Conservation (phyloP, 1,139 yeast genomes). For the Kodamaea suecica region DNA sequence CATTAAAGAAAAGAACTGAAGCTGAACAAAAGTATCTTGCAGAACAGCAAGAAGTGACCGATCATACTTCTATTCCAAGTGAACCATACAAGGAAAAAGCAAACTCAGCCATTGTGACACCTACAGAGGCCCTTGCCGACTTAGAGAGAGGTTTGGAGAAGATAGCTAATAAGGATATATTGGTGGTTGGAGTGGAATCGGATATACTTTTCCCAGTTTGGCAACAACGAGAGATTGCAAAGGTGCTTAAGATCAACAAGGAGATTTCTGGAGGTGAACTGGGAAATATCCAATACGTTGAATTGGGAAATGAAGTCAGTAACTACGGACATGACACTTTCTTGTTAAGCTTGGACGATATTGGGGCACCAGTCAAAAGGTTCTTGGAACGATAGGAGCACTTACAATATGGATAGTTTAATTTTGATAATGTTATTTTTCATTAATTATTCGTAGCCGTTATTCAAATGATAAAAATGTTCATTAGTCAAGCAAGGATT, state of each 20-base stretch:
- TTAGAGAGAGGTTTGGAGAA: conserved; percentile 61
- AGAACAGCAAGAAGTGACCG: conserved; percentile 8
- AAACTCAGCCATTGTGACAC: conserved; percentile 33
- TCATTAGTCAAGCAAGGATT: conserved; percentile 31
- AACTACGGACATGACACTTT: conserved; percentile 91
- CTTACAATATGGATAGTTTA: neutral
- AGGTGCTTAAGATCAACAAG: conserved; percentile 44
- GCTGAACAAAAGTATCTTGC: conserved; percentile 28
- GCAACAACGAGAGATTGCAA: conserved; percentile 85
- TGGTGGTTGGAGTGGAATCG: conserved; percentile 88
- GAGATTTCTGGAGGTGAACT: conserved; percentile 5
- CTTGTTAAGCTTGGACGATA: conserved; percentile 69
- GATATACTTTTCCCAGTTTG: conserved; percentile 90
- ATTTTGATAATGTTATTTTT: neutral
- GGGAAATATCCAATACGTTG: conserved; percentile 55
- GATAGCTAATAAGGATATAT: conserved; percentile 60
- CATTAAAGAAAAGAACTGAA: conserved; percentile 37
- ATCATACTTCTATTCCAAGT: conserved; percentile 39
- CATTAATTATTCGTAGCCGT: neutral
- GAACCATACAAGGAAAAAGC: conserved; percentile 56
- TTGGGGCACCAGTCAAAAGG: conserved; percentile 70
- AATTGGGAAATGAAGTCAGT: conserved; percentile 71
- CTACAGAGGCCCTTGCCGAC: conserved; percentile 58
- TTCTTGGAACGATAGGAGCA: conserved; percentile 56
- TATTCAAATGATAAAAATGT: neutral